These are phyloP conservation scores for Lentinus polychrous DNA, from an alignment of 1,284 basidiomycete genomes.

Conservation along the genomic window DNA sequence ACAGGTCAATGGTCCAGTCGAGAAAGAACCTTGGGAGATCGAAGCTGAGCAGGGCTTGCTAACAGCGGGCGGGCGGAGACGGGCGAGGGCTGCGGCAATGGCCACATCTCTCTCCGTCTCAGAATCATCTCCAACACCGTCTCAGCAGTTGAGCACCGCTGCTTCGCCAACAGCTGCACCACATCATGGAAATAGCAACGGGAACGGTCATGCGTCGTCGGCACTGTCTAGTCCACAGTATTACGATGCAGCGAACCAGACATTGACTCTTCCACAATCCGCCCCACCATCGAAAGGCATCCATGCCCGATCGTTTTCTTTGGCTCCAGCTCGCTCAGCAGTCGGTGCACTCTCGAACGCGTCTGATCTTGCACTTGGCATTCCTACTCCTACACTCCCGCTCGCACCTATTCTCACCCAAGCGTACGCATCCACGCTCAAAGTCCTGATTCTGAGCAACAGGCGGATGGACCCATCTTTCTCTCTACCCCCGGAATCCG, in stretches of 20 bases:
- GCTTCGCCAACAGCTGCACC: constrained; percentile 13
- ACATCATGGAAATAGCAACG: background rate
- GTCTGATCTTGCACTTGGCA: constrained; percentile 36
- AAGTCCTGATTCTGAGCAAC: constrained; percentile 53
- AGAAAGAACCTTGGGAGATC: constrained; percentile 70
- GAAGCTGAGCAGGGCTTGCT: constrained; percentile 67
- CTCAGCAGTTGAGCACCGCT: constrained; percentile 10
- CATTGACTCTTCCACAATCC: constrained; percentile 59
- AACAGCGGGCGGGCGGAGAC: constrained; percentile 62
- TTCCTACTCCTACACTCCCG: constrained; percentile 64
- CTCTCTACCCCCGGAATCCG: constrained; percentile 37
- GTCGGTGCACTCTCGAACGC: constrained; percentile 13
- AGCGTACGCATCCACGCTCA: constrained; percentile 53
- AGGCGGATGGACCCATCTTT: constrained; percentile 61
- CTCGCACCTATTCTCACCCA: constrained; percentile 52
- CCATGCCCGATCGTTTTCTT: constrained; percentile 59
- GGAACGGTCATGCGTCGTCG: constrained; percentile 6
- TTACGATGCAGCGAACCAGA: constrained; percentile 45
- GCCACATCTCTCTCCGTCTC: constrained; percentile 15
- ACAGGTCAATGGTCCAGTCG: constrained; percentile 26
- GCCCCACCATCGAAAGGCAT: constrained; percentile 41
- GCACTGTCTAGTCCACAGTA: constrained; percentile 49
- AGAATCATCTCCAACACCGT: background rate
- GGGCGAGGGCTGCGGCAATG: constrained; percentile 51
- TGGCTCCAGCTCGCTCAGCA: constrained; percentile 26